Conservation (phyloP, 2,329 filamentous ascomycete genomes). For the Celoporthe dispersa region DNA sequence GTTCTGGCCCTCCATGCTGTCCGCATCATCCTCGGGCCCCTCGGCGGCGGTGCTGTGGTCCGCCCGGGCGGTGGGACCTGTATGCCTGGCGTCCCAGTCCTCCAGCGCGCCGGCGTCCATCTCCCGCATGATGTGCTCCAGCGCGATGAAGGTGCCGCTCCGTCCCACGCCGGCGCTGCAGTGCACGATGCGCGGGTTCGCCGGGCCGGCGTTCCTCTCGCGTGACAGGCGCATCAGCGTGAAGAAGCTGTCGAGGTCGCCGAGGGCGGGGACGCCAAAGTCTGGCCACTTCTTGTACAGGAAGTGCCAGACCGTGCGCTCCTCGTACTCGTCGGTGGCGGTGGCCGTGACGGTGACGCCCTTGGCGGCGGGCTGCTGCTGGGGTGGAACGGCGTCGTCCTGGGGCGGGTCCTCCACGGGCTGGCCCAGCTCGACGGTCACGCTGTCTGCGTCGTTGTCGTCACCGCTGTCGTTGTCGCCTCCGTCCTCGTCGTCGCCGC, state of each 20-base stretch:
- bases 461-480: neutral
- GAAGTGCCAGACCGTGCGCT: conserved; percentile 78
- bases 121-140: conserved; percentile 89
- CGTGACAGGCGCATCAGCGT: conserved; percentile 71
- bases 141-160: conserved; percentile 91
- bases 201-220: conserved; percentile 55
- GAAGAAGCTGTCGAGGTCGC: conserved; percentile 70
- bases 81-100: conserved; percentile 42
- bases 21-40: conserved; percentile 14
- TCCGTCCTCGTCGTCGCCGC: neutral
- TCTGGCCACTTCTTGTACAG: conserved; percentile 90
- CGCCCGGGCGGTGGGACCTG: conserved; percentile 7
- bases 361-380: neutral
- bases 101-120: conserved; percentile 74
- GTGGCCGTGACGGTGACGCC: neutral
- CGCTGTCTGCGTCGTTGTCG: conserved; percentile 14
- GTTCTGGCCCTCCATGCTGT: conserved; percentile 33
- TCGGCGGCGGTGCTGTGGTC: neutral
- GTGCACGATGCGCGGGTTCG: conserved; percentile 80
- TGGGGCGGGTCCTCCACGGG: neutral
- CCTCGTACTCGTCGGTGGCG: conserved; percentile 43
- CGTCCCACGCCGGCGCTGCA: conserved; percentile 93
- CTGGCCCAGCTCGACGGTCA: conserved; percentile 12
- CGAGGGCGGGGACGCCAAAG: conserved; percentile 76
- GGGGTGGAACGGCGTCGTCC: neutral